Evolutionary conservation across 2,329 filamentous ascomycete species (phyloP).

Genomic region (Chaetothyriales sp.): DNA sequence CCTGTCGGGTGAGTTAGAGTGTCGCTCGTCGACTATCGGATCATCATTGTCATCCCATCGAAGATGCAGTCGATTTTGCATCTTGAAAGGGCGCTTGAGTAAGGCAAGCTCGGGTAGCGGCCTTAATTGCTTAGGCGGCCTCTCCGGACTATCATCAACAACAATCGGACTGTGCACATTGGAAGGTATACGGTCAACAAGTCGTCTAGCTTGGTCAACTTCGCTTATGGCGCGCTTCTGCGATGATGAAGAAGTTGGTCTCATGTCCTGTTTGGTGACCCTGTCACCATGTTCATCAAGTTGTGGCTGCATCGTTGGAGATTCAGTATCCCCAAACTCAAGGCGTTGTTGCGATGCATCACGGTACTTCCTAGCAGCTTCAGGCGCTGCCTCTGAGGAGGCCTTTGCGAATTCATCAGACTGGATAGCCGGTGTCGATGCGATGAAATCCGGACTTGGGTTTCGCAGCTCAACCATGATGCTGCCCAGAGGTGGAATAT

Average conservation of each 20-base stretch:
- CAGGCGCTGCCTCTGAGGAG: background rate
- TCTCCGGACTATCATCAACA: background rate
- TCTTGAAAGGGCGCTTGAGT: background rate
- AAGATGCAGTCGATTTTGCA: background rate
- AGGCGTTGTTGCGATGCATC: background rate
- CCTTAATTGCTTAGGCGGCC: background rate
- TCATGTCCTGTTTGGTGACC: background rate
- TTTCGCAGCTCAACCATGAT: conserved; percentile 12
- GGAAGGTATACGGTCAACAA: background rate
- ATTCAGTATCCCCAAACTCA: background rate
- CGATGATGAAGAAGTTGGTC: background rate
- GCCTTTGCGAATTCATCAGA: background rate
- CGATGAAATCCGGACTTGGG: background rate
- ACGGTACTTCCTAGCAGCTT: background rate
- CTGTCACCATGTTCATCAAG: background rate
- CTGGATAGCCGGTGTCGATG: background rate
- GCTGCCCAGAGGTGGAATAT: conserved; percentile 11
- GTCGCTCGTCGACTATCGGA: background rate
- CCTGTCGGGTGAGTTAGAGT: background rate
- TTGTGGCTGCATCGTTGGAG: background rate
- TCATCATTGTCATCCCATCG: background rate
- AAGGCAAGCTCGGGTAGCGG: background rate
- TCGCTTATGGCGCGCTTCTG: background rate
- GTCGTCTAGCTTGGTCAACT: background rate
- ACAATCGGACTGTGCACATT: background rate